Evolutionary conservation across 1,284 basidiomycete genomes (phyloP).

Genomic region (Ustilago nuda): DNA sequence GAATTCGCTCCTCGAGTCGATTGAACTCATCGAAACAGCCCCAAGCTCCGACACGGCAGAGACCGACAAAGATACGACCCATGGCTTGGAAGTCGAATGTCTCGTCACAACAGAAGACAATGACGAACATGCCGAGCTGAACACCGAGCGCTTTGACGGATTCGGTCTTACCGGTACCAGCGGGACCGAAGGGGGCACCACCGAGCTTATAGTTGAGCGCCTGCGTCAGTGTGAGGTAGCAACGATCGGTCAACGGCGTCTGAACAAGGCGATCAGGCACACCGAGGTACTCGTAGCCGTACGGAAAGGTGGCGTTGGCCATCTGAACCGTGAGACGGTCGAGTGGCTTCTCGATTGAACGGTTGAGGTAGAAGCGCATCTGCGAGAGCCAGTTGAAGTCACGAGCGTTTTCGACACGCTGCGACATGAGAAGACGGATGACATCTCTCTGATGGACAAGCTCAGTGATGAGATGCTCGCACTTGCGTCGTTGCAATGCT

Average conservation of each 20-base stretch:
- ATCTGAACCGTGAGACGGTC: conserved; percentile 80
- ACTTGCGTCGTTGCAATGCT: conserved; percentile 91
- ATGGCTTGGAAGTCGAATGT: conserved; percentile 99
- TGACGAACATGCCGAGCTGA: conserved; percentile 94
- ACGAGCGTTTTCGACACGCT: conserved; percentile 76
- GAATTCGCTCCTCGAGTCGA: conserved; percentile 94
- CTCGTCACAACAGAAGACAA: conserved; percentile 99
- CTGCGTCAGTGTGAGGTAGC: conserved; percentile 95
- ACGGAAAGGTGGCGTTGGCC: conserved; percentile 92
- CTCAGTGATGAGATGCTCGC: conserved; percentile 98
- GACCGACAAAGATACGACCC: conserved; percentile 98
- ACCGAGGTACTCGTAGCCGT: conserved; percentile 98
- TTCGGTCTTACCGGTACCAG: conserved; percentile 99
- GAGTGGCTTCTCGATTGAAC: conserved; percentile 77
- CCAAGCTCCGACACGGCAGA: conserved; percentile 98
- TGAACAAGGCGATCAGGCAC: conserved; percentile 97
- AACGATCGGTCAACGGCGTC: conserved; percentile 96
- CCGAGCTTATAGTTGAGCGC: conserved; percentile 94
- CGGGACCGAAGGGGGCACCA: conserved; percentile 96
- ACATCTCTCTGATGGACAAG: conserved; percentile 98
- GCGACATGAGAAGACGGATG: conserved; percentile 81
- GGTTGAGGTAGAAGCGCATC: conserved; percentile 96
- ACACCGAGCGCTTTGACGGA: conserved; percentile 99
- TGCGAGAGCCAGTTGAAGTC: conserved; percentile 95
- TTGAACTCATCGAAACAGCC: conserved; percentile 74